These are phyloP conservation scores for Mortierella hygrophila DNA, from an alignment of 192 early-diverging fungal genomes.

Conservation along the genomic window DNA sequence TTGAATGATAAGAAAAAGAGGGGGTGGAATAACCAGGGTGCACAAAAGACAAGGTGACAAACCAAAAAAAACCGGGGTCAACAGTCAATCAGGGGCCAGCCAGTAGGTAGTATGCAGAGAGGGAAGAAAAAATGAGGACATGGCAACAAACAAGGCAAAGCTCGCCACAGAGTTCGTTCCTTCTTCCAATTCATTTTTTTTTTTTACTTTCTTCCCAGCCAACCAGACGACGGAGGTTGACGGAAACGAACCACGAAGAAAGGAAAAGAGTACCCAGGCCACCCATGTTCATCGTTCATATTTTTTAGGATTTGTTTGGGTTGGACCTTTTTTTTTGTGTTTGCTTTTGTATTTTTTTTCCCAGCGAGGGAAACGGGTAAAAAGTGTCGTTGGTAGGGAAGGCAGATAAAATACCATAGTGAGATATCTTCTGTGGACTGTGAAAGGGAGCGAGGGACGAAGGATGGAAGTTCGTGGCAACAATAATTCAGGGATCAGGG, in stretches of 20 bases:
- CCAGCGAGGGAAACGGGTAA: neutral
- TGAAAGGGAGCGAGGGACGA: neutral
- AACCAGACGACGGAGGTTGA: neutral
- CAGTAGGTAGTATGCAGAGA: neutral
- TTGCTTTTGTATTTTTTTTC: neutral
- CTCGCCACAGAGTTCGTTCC: neutral
- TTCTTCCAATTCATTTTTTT: neutral
- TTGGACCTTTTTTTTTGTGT: neutral
- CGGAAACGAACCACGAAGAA: neutral
- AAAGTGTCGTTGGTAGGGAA: no score
- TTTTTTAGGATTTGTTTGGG: neutral
- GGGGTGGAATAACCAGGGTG: no score
- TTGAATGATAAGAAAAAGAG: no score
- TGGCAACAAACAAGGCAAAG: neutral
- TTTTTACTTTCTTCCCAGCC: neutral
- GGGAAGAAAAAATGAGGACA: neutral
- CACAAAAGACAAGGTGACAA: neutral
- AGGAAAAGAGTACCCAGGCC: constrained; percentile 16
- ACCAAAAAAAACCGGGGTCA: neutral
- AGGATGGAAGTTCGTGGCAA: neutral
- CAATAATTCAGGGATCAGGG: neutral
- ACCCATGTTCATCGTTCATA: neutral
- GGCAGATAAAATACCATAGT: no score
- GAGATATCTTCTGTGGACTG: neutral
- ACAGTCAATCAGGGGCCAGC: neutral